Evolutionary conservation across 75 land plant genomes (phyloP).

Genomic region (Selaginella moellendorffii): DNA sequence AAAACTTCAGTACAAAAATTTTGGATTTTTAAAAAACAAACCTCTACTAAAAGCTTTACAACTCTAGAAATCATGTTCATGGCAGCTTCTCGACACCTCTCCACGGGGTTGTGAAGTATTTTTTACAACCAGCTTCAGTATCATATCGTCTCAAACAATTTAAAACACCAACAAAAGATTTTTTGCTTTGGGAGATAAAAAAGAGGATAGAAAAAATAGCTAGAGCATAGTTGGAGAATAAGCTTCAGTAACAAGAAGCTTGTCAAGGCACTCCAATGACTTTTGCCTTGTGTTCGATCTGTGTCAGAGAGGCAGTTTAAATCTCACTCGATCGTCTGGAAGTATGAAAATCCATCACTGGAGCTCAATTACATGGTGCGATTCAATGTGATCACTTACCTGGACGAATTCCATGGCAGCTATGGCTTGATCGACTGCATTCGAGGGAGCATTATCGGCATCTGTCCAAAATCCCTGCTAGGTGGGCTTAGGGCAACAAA

Average conservation of each 20-base stretch:
- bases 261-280: slow-evolving; percentile 21
- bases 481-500: too few relatives aligned
- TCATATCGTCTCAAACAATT: slow-evolving; percentile 27
- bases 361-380: not conserved
- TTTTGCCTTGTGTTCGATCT: slow-evolving; percentile 20
- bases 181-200: not conserved
- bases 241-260: slow-evolving; percentile 7
- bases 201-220: slow-evolving; percentile 5
- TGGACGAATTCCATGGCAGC: not conserved
- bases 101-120: slow-evolving; percentile 17
- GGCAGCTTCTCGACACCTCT: slow-evolving; percentile 25
- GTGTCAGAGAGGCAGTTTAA: slow-evolving; percentile 22
- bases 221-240: slow-evolving; percentile 16
- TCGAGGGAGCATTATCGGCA: too few relatives aligned
- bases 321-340: slow-evolving; percentile 20
- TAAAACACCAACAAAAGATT: not conserved
- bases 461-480: too few relatives aligned
- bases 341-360: not conserved
- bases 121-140: slow-evolving; percentile 12
- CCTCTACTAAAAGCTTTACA: slow-evolving; percentile 16
- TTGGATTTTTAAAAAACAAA: not conserved
- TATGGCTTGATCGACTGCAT: not conserved
- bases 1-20: not conserved
- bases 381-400: not conserved
- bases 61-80: slow-evolving; percentile 12